Evolutionary conservation across 257 asterid genomes (phyloP), one percentile per base, ranked within the genome.

Genomic region (Leptodermis oblonga): DNA sequence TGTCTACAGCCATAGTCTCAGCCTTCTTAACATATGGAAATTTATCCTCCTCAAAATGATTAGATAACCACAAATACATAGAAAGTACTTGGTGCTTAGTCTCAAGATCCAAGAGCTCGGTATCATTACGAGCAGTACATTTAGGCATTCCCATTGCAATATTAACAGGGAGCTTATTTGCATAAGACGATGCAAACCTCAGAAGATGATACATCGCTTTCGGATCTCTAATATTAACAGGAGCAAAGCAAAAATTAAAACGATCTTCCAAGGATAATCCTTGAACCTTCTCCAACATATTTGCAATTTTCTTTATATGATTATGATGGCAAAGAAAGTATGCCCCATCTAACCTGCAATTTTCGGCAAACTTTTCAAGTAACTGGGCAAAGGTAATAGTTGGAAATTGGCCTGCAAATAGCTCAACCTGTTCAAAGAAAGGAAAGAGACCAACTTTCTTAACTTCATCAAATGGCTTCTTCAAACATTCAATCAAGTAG

Each of bases 81-180:
- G 99, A 87, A 78, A 93, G 68, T 31, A 93, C 96, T 81, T 90
- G 96, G 82, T 93, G 97, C 86, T 85, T 85, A 15, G 90, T 83
- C 85, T 93, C 99, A 37, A 93, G 99, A 82, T 90, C 99, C 85
- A 90, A 79, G 71, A 93, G 97, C 88, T 93, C 99, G 0, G 92
- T 51, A 79, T 90, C 99, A 76, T 81, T 90, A 48, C 89, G 84
- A 64, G 99, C 99, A 59, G 88, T 83, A 73, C 76, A 63, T 48
- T 82, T 86, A 11, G 98, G 97, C 77, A 90, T 76, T 41, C 97
- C 96, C 98, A 93, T 90, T 25, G 98, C 86, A 74, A 93, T 82
- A 77, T 80, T 84, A n/a, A 90, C 97, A 1, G 97, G 98, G 69
- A 85, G 86, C 76, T 81, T 71, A 76, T 88, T 86, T 1, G 94